A percentile compares a stretch with the other conserved stretches of the same genome.
These are phyloP conservation scores for Pythium scleroteichum DNA, from an alignment of 352 stramenopile species.

Conservation along the genomic window DNA sequence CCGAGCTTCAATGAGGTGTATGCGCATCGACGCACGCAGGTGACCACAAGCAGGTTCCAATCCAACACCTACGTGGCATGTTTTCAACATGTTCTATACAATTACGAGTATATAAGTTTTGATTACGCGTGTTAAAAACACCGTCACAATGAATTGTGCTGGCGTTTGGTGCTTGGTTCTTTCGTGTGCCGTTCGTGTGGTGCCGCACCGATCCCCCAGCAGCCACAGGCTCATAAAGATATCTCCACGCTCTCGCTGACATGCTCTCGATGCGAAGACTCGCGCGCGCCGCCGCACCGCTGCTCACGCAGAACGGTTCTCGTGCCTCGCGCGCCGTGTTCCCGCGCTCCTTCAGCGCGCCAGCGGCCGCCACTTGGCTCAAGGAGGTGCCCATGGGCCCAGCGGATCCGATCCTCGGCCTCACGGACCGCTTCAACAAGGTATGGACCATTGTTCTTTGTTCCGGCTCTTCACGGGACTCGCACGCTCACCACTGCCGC, in stretches of 20 bases:
- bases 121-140: conserved; percentile 17
- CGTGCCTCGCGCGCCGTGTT: conserved; percentile 26
- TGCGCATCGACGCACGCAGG: neutral
- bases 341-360: conserved; percentile 47
- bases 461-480: too few species aligned
- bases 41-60: conserved; percentile 2
- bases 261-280: conserved; percentile 27
- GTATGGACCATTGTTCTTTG: conserved; percentile 25
- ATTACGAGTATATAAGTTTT: neutral
- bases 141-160: neutral
- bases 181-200: conserved; percentile 10
- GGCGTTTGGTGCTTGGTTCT: conserved; percentile 15
- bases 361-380: conserved; percentile 54
- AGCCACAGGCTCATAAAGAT: conserved; percentile 7
- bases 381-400: conserved; percentile 92
- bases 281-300: conserved; percentile 18
- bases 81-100: neutral
- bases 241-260: neutral
- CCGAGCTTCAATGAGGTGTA: neutral
- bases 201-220: neutral
- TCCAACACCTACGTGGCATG: neutral
- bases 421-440: conserved; percentile 93
- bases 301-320: conserved; percentile 16
- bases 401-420: conserved; percentile 95
- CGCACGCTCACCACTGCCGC: neutral